Base-by-base conservation (phyloP, 768 basidiomycete genomes). In the Lentinula sp. region DNA sequence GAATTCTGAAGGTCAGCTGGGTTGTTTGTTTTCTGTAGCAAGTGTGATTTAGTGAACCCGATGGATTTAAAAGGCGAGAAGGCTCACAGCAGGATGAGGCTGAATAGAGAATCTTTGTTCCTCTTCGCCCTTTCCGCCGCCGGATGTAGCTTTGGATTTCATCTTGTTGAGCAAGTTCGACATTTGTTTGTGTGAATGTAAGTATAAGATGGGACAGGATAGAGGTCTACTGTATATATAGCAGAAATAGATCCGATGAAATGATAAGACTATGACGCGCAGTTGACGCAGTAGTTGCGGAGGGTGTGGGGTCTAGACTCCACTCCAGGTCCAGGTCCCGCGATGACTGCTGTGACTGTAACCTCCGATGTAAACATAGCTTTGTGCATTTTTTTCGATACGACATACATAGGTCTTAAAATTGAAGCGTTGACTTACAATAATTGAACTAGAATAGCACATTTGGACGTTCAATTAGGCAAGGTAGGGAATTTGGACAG, bases 21-120 rank as follows among this genome's bases (percentile, higher is more conserved):
- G 8, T 54, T 39, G 18, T 54, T 54, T 35, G 53, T 37, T 54
- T 41, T 54, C 53, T 54, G 13, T 13, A 9, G 1, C 3, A n/a
- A 1, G 2, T 28, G 28, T 2, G 4, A 23, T 36, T 6, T 1
- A 4, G 16, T 32, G 1, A 50, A 10, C 9, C 15, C 20, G 2
- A 18, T 23, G 4, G 10, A 33, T n/a, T 12, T 6, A 36, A 36
- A 52, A 33, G 33, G 35, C 13, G 5, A 5, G 35, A 18, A 36
- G 15, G 28, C 53, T 18, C 13, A 54, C 53, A 54, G 53, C 53
- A 54, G 53, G 53, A 41, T 54, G 53, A 54, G 53, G 53, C 15
- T 54, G 53, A 15, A 54, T 54, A 18, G 53, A 39, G 13, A 54
- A 39, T 1, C 37, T 16, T 54, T 54, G 53, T 10, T 54, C 53